Conservation (phyloP, 1,139 yeast genomes). For the Hyphopichia pseudoburtonii region DNA sequence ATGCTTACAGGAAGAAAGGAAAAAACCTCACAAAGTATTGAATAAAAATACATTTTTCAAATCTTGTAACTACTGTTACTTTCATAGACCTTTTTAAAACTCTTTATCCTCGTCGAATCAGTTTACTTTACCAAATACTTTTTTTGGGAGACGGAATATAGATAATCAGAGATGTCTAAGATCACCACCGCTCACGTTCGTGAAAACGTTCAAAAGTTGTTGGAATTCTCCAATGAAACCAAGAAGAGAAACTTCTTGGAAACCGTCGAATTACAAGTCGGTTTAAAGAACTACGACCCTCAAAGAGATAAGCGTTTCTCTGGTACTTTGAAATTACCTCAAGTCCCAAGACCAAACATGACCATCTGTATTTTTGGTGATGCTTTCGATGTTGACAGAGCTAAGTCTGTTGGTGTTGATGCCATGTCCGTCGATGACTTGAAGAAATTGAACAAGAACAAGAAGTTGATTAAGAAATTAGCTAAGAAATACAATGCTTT, state of each 20-base stretch:
- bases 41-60: neutral
- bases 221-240: slow-evolving; percentile 89
- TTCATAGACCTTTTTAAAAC: slow-evolving; percentile 2
- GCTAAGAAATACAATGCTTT: slow-evolving; percentile 99
- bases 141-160: slow-evolving; percentile 68
- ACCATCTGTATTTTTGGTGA: slow-evolving; percentile 99
- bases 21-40: neutral
- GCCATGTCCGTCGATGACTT: slow-evolving; percentile 99
- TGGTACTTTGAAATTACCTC: slow-evolving; percentile 98
- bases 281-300: slow-evolving; percentile 99
- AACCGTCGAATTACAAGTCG: slow-evolving; percentile 99
- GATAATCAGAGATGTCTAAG: slow-evolving; percentile 78
- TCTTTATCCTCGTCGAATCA: slow-evolving; percentile 55
- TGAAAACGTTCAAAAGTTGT: slow-evolving; percentile 91
- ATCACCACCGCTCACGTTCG: slow-evolving; percentile 92
- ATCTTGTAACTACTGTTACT: neutral
- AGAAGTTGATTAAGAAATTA: slow-evolving; percentile 98
- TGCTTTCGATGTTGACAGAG: slow-evolving; percentile 99
- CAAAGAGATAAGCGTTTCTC: slow-evolving; percentile 99
- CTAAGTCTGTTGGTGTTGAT: slow-evolving; percentile 98
- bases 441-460: slow-evolving; percentile 99
- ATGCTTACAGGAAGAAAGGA: neutral
- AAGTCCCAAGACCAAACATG: slow-evolving; percentile 99
- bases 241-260: slow-evolving; percentile 99
- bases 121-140: slow-evolving; percentile 41